Conservation (phyloP, 352 stramenopile genomes). For the Pythium coloratum region DNA sequence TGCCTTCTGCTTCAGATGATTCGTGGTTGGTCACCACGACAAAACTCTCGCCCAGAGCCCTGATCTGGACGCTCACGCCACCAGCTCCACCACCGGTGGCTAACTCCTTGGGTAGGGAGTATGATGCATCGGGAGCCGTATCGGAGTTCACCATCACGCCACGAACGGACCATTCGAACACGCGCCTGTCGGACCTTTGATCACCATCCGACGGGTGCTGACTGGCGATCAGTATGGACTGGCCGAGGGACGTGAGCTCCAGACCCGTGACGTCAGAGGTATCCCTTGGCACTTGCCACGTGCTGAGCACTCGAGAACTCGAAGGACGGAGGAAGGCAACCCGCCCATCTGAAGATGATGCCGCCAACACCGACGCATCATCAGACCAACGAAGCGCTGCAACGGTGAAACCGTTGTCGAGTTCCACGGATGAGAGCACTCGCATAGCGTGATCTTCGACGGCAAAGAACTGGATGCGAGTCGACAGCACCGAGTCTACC, state of each 20-base stretch:
- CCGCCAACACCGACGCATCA: slow-evolving; percentile 12
- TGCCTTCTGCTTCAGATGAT: background rate
- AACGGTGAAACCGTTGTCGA: background rate
- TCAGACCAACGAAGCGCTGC: slow-evolving; percentile 9
- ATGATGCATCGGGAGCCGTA: background rate
- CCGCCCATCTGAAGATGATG: background rate
- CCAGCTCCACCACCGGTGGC: background rate
- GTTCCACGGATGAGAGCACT: slow-evolving; percentile 22
- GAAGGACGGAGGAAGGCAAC: slow-evolving; percentile 13
- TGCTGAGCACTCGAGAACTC: background rate
- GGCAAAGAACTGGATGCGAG: slow-evolving; percentile 23
- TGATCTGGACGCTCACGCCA: background rate
- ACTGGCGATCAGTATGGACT: slow-evolving; percentile 2
- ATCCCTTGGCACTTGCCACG: background rate
- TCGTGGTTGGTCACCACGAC: background rate
- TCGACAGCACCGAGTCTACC: background rate
- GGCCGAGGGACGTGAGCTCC: slow-evolving; percentile 3
- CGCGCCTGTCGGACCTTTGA: background rate
- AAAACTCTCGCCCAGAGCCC: background rate
- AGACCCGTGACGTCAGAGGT: background rate
- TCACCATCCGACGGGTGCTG: background rate
- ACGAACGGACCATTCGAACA: slow-evolving; percentile 4
- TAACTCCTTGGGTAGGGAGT: slow-evolving; percentile 2
- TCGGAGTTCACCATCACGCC: slow-evolving; percentile 1
- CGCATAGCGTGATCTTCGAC: slow-evolving; percentile 20